Conservation (phyloP, 305 asterid genomes). For the Solanum hybrid region DNA sequence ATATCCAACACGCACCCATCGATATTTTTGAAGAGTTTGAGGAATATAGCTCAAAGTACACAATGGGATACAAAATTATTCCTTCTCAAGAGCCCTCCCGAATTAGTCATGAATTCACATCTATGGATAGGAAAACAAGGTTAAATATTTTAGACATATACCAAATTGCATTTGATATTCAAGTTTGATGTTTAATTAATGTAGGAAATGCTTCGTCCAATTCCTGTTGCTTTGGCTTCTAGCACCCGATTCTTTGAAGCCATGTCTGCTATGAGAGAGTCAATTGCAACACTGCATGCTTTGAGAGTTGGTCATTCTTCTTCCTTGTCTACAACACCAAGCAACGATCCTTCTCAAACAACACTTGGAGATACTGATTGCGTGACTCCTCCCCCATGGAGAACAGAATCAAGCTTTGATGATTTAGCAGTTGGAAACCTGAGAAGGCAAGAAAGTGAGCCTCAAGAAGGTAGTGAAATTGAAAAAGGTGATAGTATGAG, state of each 20-base stretch:
- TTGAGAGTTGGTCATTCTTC: slow-evolving; percentile 72
- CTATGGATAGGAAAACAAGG: neutral
- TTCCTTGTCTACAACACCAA: slow-evolving; percentile 13
- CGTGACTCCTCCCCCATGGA: slow-evolving; percentile 74
- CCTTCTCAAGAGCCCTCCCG: neutral
- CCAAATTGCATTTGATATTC: neutral
- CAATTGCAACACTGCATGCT: slow-evolving; percentile 77
- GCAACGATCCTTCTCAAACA: neutral
- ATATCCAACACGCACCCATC: neutral
- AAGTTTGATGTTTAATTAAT: neutral
- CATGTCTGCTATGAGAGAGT: slow-evolving; percentile 96
- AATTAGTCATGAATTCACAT: neutral
- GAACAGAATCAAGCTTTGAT: slow-evolving; percentile 60
- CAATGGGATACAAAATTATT: neutral
- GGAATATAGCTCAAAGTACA: neutral
- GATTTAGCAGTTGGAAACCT: slow-evolving; percentile 37
- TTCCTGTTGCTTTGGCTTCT: slow-evolving; percentile 94
- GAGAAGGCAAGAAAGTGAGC: slow-evolving; percentile 36
- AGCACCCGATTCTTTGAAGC: slow-evolving; percentile 98
- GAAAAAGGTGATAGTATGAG: slow-evolving; percentile 25
- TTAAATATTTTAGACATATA: neutral
- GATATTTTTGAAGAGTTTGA: neutral
- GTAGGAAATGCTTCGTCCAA: slow-evolving; percentile 97
- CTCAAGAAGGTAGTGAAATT: slow-evolving; percentile 24
- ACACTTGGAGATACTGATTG: slow-evolving; percentile 45